Evolutionary conservation across 495 filamentous ascomycete genomes (phyloP), one percentile per base, ranked within the genome.

Genomic region (Tuber melanosporum): DNA sequence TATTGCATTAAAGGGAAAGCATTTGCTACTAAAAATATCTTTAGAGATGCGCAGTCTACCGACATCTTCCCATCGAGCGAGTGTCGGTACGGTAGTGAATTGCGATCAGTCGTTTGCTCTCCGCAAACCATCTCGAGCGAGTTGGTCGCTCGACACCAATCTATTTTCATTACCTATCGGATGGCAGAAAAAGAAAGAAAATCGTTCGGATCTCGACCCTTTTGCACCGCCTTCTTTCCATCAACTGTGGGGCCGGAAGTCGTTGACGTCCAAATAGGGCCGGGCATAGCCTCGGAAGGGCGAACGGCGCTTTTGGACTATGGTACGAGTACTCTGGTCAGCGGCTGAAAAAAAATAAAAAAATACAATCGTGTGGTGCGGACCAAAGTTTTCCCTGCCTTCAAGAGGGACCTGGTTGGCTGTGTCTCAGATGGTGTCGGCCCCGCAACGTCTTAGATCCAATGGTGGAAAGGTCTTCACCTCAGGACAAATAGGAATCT

Each of bases 11-110:
- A 36, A 32, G 57, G 26, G 57, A 15, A 15, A 66, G 57, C 26
- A 66, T 66, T 66, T 66, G 26, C 57, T 66, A 66, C 57, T 66
- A 66, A 66, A 66, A 66, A 66, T 66, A 66, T 66, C 57, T 36
- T 66, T 66, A 66, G 32, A 66, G 57, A 66, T 66, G 57, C 6
- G 57, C 57, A 66, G 26, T 36, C 26, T 66, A 66, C 57, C 57
- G 57, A 66, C 26, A 26, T 36, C 57, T 32, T 15, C 5, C 57
- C 14, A 66, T 12, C 26, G n/a, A 66, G 15, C 26, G 14, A 36
- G 26, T 66, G 57, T 66, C 57, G 57, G 57, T 4, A 43, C 42
- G 9, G 42, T 43, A 36, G 26, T 36, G 57, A 36, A 66, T 66
- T 66, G 57, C 57, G 57, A 36, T 66, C 26, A 66, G 57, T 66